Evolutionary conservation across 257 asterid species (phyloP).

Genomic region (Lantana camara): DNA sequence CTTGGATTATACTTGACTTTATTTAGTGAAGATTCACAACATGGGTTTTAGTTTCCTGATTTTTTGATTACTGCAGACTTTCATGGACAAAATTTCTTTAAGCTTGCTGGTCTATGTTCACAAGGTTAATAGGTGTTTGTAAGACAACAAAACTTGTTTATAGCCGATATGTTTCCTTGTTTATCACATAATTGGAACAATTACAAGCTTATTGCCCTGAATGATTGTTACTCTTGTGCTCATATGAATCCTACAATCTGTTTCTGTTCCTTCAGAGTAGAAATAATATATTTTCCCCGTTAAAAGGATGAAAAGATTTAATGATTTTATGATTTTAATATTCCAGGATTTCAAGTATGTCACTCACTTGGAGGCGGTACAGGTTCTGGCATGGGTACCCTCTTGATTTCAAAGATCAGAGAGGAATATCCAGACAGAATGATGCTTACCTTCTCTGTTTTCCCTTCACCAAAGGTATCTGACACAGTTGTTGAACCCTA

Average conservation of each 20-base stretch:
- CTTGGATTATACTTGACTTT: neutral
- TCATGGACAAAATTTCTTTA: neutral
- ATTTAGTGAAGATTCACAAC: neutral
- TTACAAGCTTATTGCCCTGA: too few species aligned
- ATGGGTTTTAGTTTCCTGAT: neutral
- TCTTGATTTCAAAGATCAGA: constrained; percentile 82
- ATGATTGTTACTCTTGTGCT: neutral
- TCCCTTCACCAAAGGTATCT: constrained; percentile 91
- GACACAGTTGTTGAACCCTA: constrained; percentile 93
- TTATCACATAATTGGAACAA: neutral
- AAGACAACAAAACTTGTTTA: neutral
- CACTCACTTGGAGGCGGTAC: constrained; percentile 97
- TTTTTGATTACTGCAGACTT: neutral
- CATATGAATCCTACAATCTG: neutral
- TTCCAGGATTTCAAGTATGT: constrained; percentile 87
- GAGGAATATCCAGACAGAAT: constrained; percentile 95
- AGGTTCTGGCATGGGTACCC: constrained; percentile 97
- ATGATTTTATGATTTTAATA: constrained; percentile 5
- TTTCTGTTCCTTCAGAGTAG: constrained; percentile 4
- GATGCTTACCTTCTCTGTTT: constrained; percentile 96
- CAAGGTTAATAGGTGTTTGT: neutral
- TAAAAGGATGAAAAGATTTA: neutral
- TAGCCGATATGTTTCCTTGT: neutral
- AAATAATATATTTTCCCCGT: neutral
- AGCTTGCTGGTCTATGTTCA: neutral